Evolutionary conservation across 805 yeast species (phyloP).

Genomic region (Lachancea meyersii): DNA sequence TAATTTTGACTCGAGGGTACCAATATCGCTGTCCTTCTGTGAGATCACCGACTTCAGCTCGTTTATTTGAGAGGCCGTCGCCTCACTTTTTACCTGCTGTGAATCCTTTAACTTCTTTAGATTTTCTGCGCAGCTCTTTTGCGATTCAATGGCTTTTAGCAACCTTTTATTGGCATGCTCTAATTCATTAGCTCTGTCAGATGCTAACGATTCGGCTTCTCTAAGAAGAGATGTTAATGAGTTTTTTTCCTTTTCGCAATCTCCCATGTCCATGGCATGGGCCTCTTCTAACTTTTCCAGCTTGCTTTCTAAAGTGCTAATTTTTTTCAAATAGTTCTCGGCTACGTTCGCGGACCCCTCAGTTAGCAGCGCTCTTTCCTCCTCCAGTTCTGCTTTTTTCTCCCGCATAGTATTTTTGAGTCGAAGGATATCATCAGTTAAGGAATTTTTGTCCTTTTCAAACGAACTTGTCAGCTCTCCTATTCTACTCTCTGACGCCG

Average conservation of each 20-base stretch:
- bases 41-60: neutral
- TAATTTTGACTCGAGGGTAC: neutral
- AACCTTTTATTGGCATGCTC: neutral
- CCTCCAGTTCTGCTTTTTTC: constrained; percentile 42
- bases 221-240: constrained; percentile 1
- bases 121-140: constrained; percentile 1
- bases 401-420: constrained; percentile 34
- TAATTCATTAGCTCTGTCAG: neutral
- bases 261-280: neutral
- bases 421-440: constrained; percentile 27
- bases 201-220: constrained; percentile 4
- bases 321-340: constrained; percentile 39
- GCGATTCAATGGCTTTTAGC: neutral
- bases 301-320: constrained; percentile 12
- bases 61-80: neutral
- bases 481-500: neutral
- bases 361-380: constrained; percentile 42
- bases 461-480: neutral
- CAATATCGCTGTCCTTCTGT: neutral
- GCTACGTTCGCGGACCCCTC: constrained; percentile 45
- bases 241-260: constrained; percentile 7
- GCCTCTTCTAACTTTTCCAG: constrained; percentile 1
- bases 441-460: constrained; percentile 1
- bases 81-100: neutral
- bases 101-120: constrained; percentile 3